Evolutionary conservation across 2,329 filamentous ascomycete genomes (phyloP), one percentile per base, ranked within the genome.

Genomic region (Curvularia sp.): DNA sequence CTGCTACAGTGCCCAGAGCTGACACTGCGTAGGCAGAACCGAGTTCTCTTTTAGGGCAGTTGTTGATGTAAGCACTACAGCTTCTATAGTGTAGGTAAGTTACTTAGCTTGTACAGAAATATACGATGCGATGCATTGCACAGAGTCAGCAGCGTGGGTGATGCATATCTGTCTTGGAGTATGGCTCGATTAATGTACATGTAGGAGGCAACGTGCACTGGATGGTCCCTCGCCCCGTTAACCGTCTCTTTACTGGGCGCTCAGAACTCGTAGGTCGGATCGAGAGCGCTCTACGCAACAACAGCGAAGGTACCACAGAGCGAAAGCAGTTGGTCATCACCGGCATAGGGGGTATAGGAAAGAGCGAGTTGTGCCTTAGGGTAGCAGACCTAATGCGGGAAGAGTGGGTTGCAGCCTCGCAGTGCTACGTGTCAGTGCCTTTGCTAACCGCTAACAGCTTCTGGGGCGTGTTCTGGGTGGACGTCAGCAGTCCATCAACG

Each of bases 401-500:
- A 39, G 50, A 66, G 70, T 74, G 38, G 25, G 61, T 66, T n/a
- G 12, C 12, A 38, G 30, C 46, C 25, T 49, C 1, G 6, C 19
- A 38, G 4, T 49, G 13, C 30, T 49, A 2, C 6, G 3, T 38
- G 13, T 25, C 2, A 10, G 19, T 6, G 13, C 3, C 1, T 52
- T 55, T 18, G 49, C 52, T 69, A 41, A 69, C 46, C 19, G 27
- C 30, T 7, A 8, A 34, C 45, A 75, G 70, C 27, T 70, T 73
- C 49, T 76, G 71, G 72, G 73, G 71, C 25, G 49, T 76, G 12
- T 75, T 74, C 48, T 75, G 66, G 70, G 60, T 75, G 13, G 69
- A 75, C 45, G 69, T 67, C 5, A 63, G 66, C 59, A 72, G 56
- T 30, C 5, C 25, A 1, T 43, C 42, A 18, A 62, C 53, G 8